Base-by-base conservation (phyloP, 495 filamentous ascomycete species). In the Podospora comata region DNA sequence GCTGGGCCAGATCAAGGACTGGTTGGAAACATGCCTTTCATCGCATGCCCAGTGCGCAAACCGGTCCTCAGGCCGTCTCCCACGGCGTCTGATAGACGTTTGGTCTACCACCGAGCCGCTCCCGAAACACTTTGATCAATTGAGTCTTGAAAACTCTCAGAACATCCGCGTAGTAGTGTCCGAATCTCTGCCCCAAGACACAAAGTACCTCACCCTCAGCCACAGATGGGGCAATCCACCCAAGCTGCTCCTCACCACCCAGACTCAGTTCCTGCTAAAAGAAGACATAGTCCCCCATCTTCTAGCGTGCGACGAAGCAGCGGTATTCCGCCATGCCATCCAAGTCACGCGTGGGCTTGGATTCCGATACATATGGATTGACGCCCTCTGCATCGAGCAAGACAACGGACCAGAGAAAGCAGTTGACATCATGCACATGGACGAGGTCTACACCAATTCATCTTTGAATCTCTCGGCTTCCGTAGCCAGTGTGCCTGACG, bases 281-380 rank as follows among this genome's bases (percentile, higher is more conserved):
- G 4, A 39, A 3, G 64, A 66, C 20, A 66, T 66, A 60, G 19
- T 55, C n/a, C 27, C 48, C 15, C 30, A 66, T 39, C 54, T 66
- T n/a, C 11, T 60, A 23, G 20, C 16, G 16, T 19, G 64, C 55
- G 18, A 23, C 13, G 64, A 66, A 4, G 28, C 64, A 59, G 64
- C 64, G 53, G 64, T 66, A 34, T 66, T 66, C 30, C 64, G 28
- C 19, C 64, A 66, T 23, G 63, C 63, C 20, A 65, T 65, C 48
- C 63, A 65, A 20, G 63, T 54, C 39, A 66, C 64, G 27, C 58
- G 64, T 23, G 64, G 64, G 4, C 55, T 66, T 5, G 64, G 64
- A 23, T 66, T 72, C 19, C 60, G 67, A n/a, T 76, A 71, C 59
- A 27, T 76, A 13, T 76, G 74, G 73, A 71, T 75, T 26, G 73